Percentiles rank a stretch among this genome's conserved stretches.
These are phyloP conservation scores for Oryza rufipogon DNA, from an alignment of 176 grass and related monocot species.

Conservation along the genomic window DNA sequence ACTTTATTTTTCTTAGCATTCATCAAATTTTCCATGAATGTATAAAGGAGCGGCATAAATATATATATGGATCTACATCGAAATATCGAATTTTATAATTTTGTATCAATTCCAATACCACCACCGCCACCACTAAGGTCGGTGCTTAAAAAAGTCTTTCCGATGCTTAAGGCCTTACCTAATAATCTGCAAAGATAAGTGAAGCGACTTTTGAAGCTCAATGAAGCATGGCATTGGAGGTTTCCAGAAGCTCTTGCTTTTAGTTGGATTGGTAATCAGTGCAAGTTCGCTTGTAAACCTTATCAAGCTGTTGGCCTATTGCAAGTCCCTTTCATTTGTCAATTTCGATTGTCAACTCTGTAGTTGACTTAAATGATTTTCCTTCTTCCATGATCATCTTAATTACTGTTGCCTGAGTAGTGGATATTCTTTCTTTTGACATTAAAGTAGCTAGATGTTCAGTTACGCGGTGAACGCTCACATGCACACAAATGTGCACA, in stretches of 20 bases:
- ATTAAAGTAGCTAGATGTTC: neutral
- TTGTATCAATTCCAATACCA: too few species aligned
- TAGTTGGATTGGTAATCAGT: constrained; percentile 19
- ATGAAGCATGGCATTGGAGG: constrained; percentile 6
- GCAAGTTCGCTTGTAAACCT: constrained; percentile 5
- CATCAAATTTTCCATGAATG: neutral
- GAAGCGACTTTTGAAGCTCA: neutral
- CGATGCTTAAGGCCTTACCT: neutral
- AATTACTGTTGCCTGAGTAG: neutral
- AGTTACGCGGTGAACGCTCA: neutral
- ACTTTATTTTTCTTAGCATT: neutral
- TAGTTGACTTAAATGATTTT: constrained; percentile 11
- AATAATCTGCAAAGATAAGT: neutral
- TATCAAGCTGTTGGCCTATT: neutral
- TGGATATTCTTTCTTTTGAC: neutral
- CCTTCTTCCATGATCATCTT: neutral
- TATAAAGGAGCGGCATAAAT: neutral
- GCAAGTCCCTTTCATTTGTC: constrained; percentile 32
- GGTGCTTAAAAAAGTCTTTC: too few species aligned
- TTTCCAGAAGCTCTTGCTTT: constrained; percentile 12
- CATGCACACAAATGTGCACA: neutral
- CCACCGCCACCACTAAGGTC: too few species aligned
- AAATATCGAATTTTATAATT: too few species aligned
- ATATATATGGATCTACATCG: too few species aligned
- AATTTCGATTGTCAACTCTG: constrained; percentile 15